Conservation (phyloP, 306 rosid genomes). For the Cicer judaicum region DNA sequence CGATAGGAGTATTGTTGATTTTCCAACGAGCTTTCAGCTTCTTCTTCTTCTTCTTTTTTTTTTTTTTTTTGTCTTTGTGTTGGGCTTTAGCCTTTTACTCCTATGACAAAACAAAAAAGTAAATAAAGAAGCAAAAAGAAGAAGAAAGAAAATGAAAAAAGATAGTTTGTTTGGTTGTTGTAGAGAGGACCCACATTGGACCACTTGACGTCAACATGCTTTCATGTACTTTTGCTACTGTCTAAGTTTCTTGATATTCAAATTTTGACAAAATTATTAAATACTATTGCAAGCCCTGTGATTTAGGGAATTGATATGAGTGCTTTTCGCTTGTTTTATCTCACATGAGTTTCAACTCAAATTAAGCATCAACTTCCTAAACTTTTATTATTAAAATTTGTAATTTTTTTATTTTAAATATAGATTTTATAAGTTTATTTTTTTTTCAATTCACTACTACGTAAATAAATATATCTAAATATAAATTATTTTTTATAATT, state of each 20-base stretch:
- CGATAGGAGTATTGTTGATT: too few species aligned
- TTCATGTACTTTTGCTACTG: neutral
- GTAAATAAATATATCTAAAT: too few species aligned
- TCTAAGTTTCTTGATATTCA: neutral
- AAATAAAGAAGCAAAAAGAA: neutral
- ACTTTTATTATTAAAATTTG: neutral
- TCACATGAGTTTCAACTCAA: neutral
- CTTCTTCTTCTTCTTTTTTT: too few species aligned
- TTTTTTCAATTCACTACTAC: too few species aligned
- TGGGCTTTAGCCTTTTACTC: too few species aligned
- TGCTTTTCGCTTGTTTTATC: neutral
- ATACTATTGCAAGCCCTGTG: neutral
- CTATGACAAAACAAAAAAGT: neutral
- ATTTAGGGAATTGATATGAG: slow-evolving; percentile 4
- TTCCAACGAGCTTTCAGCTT: too few species aligned
- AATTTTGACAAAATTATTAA: slow-evolving; percentile 6
- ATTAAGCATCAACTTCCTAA: neutral
- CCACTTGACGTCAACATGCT: slow-evolving; percentile 10
- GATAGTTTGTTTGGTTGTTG: neutral
- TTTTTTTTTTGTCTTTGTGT: too few species aligned
- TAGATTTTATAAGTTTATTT: too few species aligned
- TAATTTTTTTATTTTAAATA: too few species aligned
- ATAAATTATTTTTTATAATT: too few species aligned
- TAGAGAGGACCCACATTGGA: slow-evolving; percentile 5
- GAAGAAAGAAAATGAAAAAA: neutral